These are phyloP conservation scores for Pisolithus tinctorius DNA, from an alignment of 768 basidiomycete genomes.

Conservation along the genomic window DNA sequence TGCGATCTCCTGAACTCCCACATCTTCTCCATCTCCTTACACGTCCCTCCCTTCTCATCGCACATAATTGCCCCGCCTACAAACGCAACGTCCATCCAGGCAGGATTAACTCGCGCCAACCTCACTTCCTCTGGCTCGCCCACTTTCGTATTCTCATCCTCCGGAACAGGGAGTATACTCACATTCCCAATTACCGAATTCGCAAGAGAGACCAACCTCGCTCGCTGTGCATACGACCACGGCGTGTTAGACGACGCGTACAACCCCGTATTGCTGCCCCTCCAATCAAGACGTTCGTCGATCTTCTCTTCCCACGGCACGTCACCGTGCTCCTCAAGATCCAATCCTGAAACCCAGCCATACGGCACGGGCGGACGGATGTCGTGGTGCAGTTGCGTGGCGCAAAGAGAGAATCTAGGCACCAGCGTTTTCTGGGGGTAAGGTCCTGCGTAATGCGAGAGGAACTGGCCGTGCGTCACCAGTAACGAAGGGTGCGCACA, in stretches of 20 bases:
- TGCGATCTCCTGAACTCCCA: constrained; percentile 48
- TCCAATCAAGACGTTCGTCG: constrained; percentile 61
- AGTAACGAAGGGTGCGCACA: constrained; percentile 31
- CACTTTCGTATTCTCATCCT: constrained; percentile 21
- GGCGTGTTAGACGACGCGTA: constrained; percentile 29
- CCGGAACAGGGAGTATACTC: constrained; percentile 31
- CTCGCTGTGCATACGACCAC: constrained; percentile 49
- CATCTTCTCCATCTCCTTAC: constrained; percentile 35
- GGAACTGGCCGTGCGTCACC: constrained; percentile 44
- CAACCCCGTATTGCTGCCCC: constrained; percentile 70
- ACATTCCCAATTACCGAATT: constrained; percentile 36
- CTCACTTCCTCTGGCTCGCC: constrained; percentile 28
- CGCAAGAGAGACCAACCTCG: constrained; percentile 37
- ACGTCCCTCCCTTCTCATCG: constrained; percentile 23
- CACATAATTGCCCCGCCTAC: constrained; percentile 40
- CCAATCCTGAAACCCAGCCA: constrained; percentile 39
- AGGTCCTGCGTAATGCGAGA: constrained; percentile 43
- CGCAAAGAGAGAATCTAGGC: constrained; percentile 49
- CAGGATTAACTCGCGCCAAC: constrained; percentile 41
- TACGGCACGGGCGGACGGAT: constrained; percentile 46
- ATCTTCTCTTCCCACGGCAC: constrained; percentile 58
- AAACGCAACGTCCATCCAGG: constrained; percentile 58
- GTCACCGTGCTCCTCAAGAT: constrained; percentile 38
- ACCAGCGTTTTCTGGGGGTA: constrained; percentile 34
- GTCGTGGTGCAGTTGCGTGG: constrained; percentile 47